These are phyloP conservation scores for Candolleomyces efflorescens DNA, from an alignment of 768 basidiomycete species.

Conservation along the genomic window DNA sequence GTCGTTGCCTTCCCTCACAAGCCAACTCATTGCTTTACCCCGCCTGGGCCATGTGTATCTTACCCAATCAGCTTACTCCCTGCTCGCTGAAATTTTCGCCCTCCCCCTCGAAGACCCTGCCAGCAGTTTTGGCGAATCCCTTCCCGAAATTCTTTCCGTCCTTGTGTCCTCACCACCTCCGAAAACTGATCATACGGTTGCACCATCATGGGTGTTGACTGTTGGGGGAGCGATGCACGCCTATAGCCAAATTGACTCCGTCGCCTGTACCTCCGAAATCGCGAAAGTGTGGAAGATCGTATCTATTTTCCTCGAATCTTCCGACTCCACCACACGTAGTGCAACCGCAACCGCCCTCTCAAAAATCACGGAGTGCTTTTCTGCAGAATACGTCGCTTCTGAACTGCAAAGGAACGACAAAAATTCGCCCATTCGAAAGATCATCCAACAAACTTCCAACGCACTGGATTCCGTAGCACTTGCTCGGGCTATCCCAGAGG, in stretches of 20 bases:
- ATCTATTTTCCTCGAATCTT: slow-evolving; percentile 77
- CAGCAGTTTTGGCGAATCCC: slow-evolving; percentile 46
- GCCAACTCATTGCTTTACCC: slow-evolving; percentile 74
- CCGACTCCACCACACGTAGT: slow-evolving; percentile 54
- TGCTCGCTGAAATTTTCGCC: slow-evolving; percentile 78
- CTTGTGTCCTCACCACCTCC: slow-evolving; percentile 66
- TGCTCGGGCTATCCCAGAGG: slow-evolving; percentile 72
- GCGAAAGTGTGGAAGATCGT: slow-evolving; percentile 66
- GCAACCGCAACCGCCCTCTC: slow-evolving; percentile 61
- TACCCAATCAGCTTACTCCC: slow-evolving; percentile 81
- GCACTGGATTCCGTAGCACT: slow-evolving; percentile 72
- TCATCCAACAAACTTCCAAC: slow-evolving; percentile 59
- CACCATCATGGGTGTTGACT: slow-evolving; percentile 76
- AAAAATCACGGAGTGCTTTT: slow-evolving; percentile 66
- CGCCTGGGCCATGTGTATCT: slow-evolving; percentile 87
- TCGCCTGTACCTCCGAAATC: slow-evolving; percentile 51
- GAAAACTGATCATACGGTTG: slow-evolving; percentile 61
- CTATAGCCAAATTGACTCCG: slow-evolving; percentile 46
- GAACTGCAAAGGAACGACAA: slow-evolving; percentile 46
- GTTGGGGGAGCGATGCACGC: slow-evolving; percentile 71
- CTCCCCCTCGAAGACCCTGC: slow-evolving; percentile 47
- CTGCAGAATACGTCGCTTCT: slow-evolving; percentile 51
- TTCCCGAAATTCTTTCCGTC: slow-evolving; percentile 59
- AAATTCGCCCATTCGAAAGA: slow-evolving; percentile 54
- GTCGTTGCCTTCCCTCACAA: slow-evolving; percentile 69